Conservation (phyloP, 805 yeast species). For the Saccharomycopsis lassenensis region DNA sequence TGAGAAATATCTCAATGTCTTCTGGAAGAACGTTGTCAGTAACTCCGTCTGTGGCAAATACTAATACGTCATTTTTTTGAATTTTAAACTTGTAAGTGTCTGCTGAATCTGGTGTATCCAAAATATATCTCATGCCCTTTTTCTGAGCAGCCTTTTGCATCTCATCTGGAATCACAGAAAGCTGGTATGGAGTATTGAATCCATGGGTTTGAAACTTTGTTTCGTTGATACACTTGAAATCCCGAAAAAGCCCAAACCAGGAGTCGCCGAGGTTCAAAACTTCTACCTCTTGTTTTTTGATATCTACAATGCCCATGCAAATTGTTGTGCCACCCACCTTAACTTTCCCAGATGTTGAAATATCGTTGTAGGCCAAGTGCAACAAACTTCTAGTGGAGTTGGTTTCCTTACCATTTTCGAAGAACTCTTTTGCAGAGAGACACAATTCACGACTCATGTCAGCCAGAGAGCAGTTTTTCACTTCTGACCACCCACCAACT, state of each 20-base stretch:
- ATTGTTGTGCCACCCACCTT: slow-evolving; percentile 93
- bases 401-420: slow-evolving; percentile 13
- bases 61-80: slow-evolving; percentile 58
- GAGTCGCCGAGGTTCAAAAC: slow-evolving; percentile 90
- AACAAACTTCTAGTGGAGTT: slow-evolving; percentile 30
- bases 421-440: slow-evolving; percentile 31
- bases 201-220: slow-evolving; percentile 75
- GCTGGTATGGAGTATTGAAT: slow-evolving; percentile 87
- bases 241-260: slow-evolving; percentile 81
- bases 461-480: slow-evolving; percentile 83
- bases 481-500: slow-evolving; percentile 95
- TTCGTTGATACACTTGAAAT: slow-evolving; percentile 46
- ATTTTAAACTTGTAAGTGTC: slow-evolving; percentile 59
- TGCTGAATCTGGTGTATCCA: slow-evolving; percentile 59
- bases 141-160: slow-evolving; percentile 41
- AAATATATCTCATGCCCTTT: slow-evolving; percentile 53
- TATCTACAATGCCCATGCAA: slow-evolving; percentile 63
- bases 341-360: slow-evolving; percentile 45
- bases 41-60: slow-evolving; percentile 91
- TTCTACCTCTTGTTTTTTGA: slow-evolving; percentile 38
- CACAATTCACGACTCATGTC: slow-evolving; percentile 69
- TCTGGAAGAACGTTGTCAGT: slow-evolving; percentile 70
- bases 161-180: slow-evolving; percentile 69
- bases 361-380: slow-evolving; percentile 41
- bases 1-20: slow-evolving; percentile 60